Evolutionary conservation across 2,329 filamentous ascomycete species (phyloP).

Genomic region (Purpureocillium lavendulum): DNA sequence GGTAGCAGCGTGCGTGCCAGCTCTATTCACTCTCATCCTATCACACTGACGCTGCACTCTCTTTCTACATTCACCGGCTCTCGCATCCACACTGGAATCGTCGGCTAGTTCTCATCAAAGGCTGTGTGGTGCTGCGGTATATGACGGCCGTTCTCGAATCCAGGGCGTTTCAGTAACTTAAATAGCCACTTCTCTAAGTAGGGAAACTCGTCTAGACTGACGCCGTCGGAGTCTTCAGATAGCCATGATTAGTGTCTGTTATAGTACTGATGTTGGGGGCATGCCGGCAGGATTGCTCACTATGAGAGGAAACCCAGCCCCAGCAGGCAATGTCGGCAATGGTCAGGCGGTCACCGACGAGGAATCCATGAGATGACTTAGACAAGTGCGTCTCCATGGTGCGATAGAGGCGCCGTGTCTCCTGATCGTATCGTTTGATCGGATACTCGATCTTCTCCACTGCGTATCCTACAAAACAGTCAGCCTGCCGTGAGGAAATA

Average conservation of each 20-base stretch:
- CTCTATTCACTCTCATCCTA: no score
- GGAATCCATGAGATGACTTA: conserved; percentile 44
- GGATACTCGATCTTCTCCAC: conserved; percentile 77
- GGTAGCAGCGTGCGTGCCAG: no score
- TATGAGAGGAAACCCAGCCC: conserved; percentile 60
- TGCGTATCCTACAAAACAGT: conserved; percentile 67
- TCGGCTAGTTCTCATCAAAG: conserved; percentile 33
- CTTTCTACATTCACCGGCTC: no score
- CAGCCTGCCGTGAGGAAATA: no score
- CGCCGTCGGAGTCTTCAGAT: conserved; percentile 32
- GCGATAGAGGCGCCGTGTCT: conserved; percentile 73
- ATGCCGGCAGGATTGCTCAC: no score
- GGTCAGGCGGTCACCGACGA: conserved; percentile 61
- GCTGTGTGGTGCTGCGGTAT: conserved; percentile 61
- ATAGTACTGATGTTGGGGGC: no score
- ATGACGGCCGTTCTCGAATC: conserved; percentile 66
- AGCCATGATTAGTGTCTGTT: no score
- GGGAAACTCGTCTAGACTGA: conserved; percentile 67
- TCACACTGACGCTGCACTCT: no score
- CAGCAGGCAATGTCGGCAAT: conserved; percentile 75
- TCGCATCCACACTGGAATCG: no score
- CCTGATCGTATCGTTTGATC: conserved; percentile 73
- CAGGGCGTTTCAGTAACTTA: conserved; percentile 58
- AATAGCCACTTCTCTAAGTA: conserved; percentile 70
- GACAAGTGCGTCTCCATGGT: conserved; percentile 66